Evolutionary conservation across 2,329 filamentous ascomycete species (phyloP), one percentile per base, ranked within the genome.

Genomic region (Ophiosphaerella narmari): DNA sequence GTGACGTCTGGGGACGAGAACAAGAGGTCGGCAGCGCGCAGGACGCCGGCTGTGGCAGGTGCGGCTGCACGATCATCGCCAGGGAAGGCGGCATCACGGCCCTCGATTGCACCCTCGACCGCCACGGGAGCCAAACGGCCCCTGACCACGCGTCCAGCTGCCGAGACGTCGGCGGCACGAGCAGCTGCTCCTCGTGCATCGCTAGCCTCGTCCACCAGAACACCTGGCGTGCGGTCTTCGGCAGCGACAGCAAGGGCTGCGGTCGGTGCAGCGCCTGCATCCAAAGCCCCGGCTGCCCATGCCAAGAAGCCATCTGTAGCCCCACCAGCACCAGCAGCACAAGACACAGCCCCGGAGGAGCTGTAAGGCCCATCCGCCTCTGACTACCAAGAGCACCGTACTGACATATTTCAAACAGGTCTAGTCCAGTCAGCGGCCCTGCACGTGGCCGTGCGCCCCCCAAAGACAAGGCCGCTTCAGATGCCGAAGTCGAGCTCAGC

Each of bases 1-100:
- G 50, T 73, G 29, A 70, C 68, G 5, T 72, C 70, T 4, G 70
- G 68, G 1, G 70, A 73, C 36, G 70, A 73, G 59, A 71, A 67
- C 56, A 71, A 61, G 62, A 69, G 65, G 3, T 33, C 65, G 3
- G 36, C 66, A 7, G 59, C 56, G 39, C 68, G 68, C 41, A 54
- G 67, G 43, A 65, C 64, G 29, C 55, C 67, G 4, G 52, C 58
- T 23, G 38, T 58, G 2, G 48, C 66, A 2, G 32, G 48, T 24
- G 46, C 62, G 5, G 52, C 62, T 16, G 55, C 65, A 7, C 55
- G 63, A 36, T 43, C 66, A 2, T 68, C 68, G 5, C 64, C 68
- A 5, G 62, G 46, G 8, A 66, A 60, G 52, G 35, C 66, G 4
- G 33, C 62, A 6, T 52, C 60, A 3, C 42, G 59, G 18, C 48